phyloP scores from a whole-genome alignment of 257 asterid genomes.

The Solanum phureja region DNA sequence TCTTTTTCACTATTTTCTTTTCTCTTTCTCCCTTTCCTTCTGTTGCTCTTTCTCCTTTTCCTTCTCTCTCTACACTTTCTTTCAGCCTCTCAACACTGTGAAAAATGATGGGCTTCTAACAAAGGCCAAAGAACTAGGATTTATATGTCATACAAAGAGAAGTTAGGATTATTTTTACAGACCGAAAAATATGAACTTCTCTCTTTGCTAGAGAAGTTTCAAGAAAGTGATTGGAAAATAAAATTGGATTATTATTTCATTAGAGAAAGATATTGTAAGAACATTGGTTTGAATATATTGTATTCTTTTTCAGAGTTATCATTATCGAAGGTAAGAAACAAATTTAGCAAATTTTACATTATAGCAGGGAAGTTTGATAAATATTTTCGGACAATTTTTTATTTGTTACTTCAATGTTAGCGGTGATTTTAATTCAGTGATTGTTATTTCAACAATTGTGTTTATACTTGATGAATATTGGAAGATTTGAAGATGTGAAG shows the following conservation, averaged over 20 bases:
- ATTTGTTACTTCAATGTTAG: too few relatives aligned
- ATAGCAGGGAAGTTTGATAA: not conserved
- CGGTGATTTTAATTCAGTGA: too few relatives aligned
- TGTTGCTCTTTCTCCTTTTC: too few relatives aligned
- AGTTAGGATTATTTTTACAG: constrained; percentile 57
- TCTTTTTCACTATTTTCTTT: too few relatives aligned
- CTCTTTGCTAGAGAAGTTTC: not conserved
- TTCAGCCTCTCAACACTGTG: constrained; percentile 9
- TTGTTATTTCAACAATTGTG: too few relatives aligned
- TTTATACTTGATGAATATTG: too few relatives aligned
- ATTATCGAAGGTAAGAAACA: not conserved
- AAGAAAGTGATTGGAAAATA: too few relatives aligned
- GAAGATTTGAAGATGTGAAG: too few relatives aligned
- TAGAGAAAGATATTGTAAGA: not conserved
- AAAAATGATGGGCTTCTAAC: constrained; percentile 72
- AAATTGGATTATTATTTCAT: not conserved
- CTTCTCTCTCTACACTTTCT: not conserved
- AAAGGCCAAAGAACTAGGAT: constrained; percentile 65
- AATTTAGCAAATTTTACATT: not conserved
- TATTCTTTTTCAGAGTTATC: not conserved
- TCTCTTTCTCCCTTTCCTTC: too few relatives aligned
- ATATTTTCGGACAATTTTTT: too few relatives aligned
- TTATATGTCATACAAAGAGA: constrained; percentile 63
- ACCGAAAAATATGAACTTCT: constrained; percentile 32
- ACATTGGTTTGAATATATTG: not conserved